These are phyloP conservation scores for Laburnicola sp. DNA, from an alignment of 2,329 filamentous ascomycete species.

Conservation along the genomic window DNA sequence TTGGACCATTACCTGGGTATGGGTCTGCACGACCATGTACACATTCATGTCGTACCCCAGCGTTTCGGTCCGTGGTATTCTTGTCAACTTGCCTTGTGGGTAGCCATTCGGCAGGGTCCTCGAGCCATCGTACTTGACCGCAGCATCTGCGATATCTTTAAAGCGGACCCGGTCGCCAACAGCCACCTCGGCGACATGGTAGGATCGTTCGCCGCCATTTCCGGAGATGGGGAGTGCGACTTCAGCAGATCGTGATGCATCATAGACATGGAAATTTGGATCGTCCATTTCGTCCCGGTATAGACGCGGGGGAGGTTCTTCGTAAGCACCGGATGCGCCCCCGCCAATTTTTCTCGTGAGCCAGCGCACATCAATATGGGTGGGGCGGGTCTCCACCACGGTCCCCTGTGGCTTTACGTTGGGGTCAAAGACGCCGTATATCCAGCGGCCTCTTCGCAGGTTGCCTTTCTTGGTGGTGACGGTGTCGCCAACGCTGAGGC, in stretches of 20 bases:
- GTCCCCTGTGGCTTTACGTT: slow-evolving; percentile 55
- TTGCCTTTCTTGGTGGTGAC: slow-evolving; percentile 57
- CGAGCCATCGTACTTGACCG: slow-evolving; percentile 55
- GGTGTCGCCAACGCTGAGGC: slow-evolving; percentile 53
- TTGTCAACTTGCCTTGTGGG: slow-evolving; percentile 48
- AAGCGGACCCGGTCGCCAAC: slow-evolving; percentile 59
- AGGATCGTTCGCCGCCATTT: slow-evolving; percentile 31
- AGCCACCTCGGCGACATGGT: slow-evolving; percentile 45
- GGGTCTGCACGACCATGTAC: slow-evolving; percentile 55
- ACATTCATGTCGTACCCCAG: slow-evolving; percentile 63
- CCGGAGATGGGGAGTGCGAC: slow-evolving; percentile 26
- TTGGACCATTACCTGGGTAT: slow-evolving; percentile 56
- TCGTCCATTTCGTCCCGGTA: slow-evolving; percentile 49
- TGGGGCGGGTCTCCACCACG: slow-evolving; percentile 55
- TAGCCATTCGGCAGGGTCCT: slow-evolving; percentile 29
- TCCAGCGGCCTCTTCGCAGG: slow-evolving; percentile 57
- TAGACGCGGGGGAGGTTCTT: slow-evolving; percentile 39
- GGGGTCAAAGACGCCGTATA: slow-evolving; percentile 56
- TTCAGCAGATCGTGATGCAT: slow-evolving; percentile 36
- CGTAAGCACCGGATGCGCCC: slow-evolving; percentile 17
- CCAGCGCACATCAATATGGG: slow-evolving; percentile 57
- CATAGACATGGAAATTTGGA: slow-evolving; percentile 49
- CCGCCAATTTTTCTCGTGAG: slow-evolving; percentile 50
- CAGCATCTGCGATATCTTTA: slow-evolving; percentile 55
- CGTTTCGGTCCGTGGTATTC: slow-evolving; percentile 52